Conservation (phyloP, 768 basidiomycete genomes). For the Suillus clintonianus region DNA sequence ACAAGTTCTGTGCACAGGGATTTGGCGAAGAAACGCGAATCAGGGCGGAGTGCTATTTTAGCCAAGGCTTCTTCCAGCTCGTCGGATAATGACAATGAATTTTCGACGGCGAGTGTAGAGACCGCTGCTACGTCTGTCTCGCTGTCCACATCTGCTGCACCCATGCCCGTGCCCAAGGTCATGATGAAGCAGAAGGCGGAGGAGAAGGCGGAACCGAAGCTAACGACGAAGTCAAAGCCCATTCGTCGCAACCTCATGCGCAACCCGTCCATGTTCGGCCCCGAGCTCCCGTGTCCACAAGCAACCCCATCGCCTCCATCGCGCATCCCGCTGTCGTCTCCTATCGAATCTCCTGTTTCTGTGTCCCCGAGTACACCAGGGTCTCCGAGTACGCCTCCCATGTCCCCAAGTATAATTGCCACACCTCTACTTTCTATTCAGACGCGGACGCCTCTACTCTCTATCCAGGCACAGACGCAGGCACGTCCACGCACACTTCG, state of each 20-base stretch:
- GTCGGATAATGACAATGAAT: conserved; percentile 32
- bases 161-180: conserved; percentile 16
- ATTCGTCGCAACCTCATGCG: conserved; percentile 48
- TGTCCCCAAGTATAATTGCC: conserved; percentile 8
- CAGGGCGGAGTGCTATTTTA: conserved; percentile 18
- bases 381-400: conserved; percentile 7
- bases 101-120: conserved; percentile 33
- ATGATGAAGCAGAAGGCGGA: conserved; percentile 8
- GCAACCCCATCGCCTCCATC: conserved; percentile 32
- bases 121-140: conserved; percentile 32
- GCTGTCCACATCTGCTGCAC: conserved; percentile 16
- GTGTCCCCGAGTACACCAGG: background rate
- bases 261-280: conserved; percentile 69
- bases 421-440: conserved; percentile 17
- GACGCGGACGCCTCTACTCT: conserved; percentile 6
- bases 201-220: conserved; percentile 17
- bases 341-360: conserved; percentile 10
- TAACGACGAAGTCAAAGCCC: conserved; percentile 26
- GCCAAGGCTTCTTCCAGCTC: conserved; percentile 29
- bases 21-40: conserved; percentile 13
- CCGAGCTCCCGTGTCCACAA: conserved; percentile 56
- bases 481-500: conserved; percentile 29
- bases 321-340: conserved; percentile 31
- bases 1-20: conserved; percentile 11
- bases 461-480: background rate